Base-by-base conservation (phyloP, 768 basidiomycete species). In the Boletales sp. region DNA sequence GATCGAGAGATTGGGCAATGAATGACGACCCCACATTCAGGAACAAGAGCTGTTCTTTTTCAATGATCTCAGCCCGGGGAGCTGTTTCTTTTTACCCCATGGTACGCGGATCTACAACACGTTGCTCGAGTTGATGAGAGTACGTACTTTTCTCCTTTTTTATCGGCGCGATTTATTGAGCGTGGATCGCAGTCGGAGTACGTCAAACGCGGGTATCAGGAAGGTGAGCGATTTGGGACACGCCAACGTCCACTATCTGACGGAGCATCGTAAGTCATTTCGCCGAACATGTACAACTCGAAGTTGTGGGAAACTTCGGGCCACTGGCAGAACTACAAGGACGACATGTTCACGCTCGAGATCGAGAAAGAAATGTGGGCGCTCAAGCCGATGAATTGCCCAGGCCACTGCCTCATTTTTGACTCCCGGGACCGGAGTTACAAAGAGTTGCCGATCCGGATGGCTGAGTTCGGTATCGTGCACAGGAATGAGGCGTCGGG, bases 21-120 rank as follows among this genome's bases (percentile, higher is more conserved):
- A 8, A 15, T 10, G 29, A 27, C 49, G 53, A 45, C 50, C 29
- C 52, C 50, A 5, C 50, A 45, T 48, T 19, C 59, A 83, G 81
- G 94, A 97, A 58, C 97, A 99, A 77, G 97, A 99, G 59, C 74
- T 99, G 9, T 99, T 94, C 79, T 95, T 97, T 79, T 98, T 97
- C 81, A 90, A 97, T 67, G 97, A 98, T 54, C 73, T 93, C 36
- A 94, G 90, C 59, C 97, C 97, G 2, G 97, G 97, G 53, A 90
- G 86, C 64, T 86, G 86, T 48, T 98, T 99, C 82, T 97, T 94
- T 81, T 78, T 98, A 48, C 97, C 97, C 13, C 93, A 97, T 62
- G 97, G 97, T 24, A 92, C 95, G 2, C 79, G 95, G 53, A 93
- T 99, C 69, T 98, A 98, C 72, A 98, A 98, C 70, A 78, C 90